A percentile compares a stretch with the other conserved stretches of the same genome.
Evolutionary conservation across 192 early-diverging fungal genomes (phyloP).

Genomic region (Coemansia guatemalensis): DNA sequence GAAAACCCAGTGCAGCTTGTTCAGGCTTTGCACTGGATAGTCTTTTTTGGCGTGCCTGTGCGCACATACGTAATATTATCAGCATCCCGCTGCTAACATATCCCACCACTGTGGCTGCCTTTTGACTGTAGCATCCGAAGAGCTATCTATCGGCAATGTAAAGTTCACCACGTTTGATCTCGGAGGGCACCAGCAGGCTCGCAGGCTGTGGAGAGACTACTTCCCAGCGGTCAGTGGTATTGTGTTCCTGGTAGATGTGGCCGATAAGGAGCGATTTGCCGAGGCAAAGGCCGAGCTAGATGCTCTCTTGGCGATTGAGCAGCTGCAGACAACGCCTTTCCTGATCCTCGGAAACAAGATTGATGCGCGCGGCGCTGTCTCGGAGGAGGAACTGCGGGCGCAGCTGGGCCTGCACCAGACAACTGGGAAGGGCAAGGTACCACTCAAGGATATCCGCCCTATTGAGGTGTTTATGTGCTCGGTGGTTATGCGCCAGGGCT

Average conservation of each 20-base stretch:
- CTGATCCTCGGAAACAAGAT: conserved; percentile 99
- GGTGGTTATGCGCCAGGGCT: conserved; percentile 96
- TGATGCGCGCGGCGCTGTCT: conserved; percentile 88
- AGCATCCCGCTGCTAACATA: background rate
- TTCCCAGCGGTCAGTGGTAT: conserved; percentile 98
- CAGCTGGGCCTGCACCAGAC: conserved; percentile 93
- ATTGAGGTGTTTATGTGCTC: conserved; percentile 99
- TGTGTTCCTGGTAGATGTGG: conserved; percentile 95
- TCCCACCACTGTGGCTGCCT: background rate
- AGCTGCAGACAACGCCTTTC: conserved; percentile 90
- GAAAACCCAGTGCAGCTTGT: background rate
- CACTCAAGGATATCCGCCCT: conserved; percentile 89
- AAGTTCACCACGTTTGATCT: conserved; percentile 98
- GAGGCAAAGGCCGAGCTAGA: conserved; percentile 96
- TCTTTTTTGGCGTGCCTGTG: conserved; percentile 12
- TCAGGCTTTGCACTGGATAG: conserved; percentile 39
- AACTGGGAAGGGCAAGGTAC: conserved; percentile 97
- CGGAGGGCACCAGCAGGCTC: conserved; percentile 95
- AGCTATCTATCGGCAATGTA: conserved; percentile 95
- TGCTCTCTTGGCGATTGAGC: conserved; percentile 89
- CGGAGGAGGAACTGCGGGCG: conserved; percentile 87
- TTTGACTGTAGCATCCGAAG: conserved; percentile 68
- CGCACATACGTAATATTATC: background rate
- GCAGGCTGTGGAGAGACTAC: conserved; percentile 98
- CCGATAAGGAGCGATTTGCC: conserved; percentile 77